Percentiles rank a stretch among this genome's conserved stretches.
Conservation (phyloP, 495 filamentous ascomycete genomes). For the Friedmanniomyces endolithicus region DNA sequence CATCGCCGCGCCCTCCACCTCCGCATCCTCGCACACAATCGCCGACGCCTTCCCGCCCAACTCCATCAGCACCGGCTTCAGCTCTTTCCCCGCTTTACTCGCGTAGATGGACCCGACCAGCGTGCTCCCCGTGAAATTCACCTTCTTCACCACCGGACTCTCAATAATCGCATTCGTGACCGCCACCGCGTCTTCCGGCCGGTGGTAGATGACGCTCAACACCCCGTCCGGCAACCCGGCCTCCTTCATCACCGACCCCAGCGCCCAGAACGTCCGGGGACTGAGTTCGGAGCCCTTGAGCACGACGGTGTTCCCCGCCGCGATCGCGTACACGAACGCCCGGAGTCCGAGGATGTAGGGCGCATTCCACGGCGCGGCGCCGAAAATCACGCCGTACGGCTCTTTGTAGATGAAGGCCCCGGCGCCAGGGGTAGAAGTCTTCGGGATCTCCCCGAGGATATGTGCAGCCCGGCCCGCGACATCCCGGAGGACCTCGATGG, state of each 20-base stretch:
- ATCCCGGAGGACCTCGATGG: slow-evolving; percentile 53
- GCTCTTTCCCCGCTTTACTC: slow-evolving; percentile 43
- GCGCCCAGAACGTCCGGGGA: slow-evolving; percentile 60
- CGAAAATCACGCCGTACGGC: slow-evolving; percentile 69
- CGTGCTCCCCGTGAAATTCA: slow-evolving; percentile 52
- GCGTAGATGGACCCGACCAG: slow-evolving; percentile 44
- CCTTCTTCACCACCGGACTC: slow-evolving; percentile 44
- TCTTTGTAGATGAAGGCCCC: slow-evolving; percentile 65
- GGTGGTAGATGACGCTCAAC: slow-evolving; percentile 45
- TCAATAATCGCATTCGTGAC: slow-evolving; percentile 47
- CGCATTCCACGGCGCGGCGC: slow-evolving; percentile 63
- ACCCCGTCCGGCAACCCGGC: slow-evolving; percentile 56
- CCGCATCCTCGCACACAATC: slow-evolving; percentile 47
- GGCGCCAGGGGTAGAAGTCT: slow-evolving; percentile 39
- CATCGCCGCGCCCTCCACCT: slow-evolving; percentile 43
- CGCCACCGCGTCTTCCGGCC: slow-evolving; percentile 38
- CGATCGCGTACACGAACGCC: slow-evolving; percentile 61
- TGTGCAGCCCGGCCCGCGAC: slow-evolving; percentile 53
- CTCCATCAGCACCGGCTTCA: slow-evolving; percentile 60
- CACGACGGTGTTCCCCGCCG: slow-evolving; percentile 65
- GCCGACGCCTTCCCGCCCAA: slow-evolving; percentile 50
- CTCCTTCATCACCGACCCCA: slow-evolving; percentile 56
- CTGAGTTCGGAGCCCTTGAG: slow-evolving; percentile 68
- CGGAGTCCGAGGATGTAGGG: slow-evolving; percentile 29
- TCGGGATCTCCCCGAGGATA: slow-evolving; percentile 51